Evolutionary conservation across 352 stramenopile species (phyloP).

Genomic region (Globisporangium orthogonon): DNA sequence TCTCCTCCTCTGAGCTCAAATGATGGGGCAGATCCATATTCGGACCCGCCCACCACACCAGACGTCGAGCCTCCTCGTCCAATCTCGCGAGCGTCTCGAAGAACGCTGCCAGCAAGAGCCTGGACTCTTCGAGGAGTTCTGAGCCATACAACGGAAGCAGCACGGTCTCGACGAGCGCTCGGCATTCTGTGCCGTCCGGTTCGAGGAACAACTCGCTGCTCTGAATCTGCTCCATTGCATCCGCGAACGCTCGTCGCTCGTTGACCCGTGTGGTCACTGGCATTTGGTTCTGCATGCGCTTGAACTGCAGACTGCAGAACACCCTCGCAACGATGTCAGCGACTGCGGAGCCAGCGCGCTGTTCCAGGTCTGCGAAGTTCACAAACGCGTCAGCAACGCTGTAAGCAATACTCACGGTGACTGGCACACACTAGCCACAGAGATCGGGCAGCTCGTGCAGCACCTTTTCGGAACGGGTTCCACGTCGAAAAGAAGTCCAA

Average conservation of each 20-base stretch:
- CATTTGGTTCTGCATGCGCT: conserved; percentile 17
- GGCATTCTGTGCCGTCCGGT: background rate
- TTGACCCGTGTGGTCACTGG: conserved; percentile 16
- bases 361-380: conserved; percentile 31
- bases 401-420: no score
- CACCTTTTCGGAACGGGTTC: conserved; percentile 76
- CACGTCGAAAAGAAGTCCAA: conserved; percentile 89
- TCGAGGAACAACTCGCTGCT: conserved; percentile 10
- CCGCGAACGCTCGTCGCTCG: conserved; percentile 26
- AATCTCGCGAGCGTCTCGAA: conserved; percentile 14
- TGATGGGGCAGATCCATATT: conserved; percentile 71
- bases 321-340: conserved; percentile 25
- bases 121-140: background rate
- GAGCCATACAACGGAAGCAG: conserved; percentile 23
- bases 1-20: conserved; percentile 45
- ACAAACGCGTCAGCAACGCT: background rate
- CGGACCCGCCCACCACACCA: conserved; percentile 43
- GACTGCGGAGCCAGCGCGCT: conserved; percentile 14
- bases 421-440: no score
- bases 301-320: conserved; percentile 39
- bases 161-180: conserved; percentile 3
- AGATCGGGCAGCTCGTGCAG: background rate
- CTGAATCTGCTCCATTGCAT: conserved; percentile 29
- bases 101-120: conserved; percentile 20
- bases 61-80: conserved; percentile 14